These are phyloP conservation scores for Chlamydomonas schloesseri DNA, from an alignment of 139 green algal species.

Conservation along the genomic window DNA sequence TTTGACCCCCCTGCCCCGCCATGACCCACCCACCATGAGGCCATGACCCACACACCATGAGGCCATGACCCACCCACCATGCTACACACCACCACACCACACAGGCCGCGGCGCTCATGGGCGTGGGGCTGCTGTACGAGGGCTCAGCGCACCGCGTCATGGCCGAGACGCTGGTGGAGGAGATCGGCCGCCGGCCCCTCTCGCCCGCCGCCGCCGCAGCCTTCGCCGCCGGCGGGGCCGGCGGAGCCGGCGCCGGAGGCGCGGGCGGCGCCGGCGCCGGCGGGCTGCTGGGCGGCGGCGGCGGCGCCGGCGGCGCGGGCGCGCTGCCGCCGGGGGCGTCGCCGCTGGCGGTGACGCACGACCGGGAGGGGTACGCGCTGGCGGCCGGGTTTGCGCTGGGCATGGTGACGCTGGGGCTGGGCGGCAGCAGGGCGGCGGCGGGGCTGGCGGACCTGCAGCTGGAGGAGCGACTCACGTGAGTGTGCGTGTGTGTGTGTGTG, in stretches of 20 bases:
- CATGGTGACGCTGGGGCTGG: constrained; percentile 87
- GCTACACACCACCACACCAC: neutral
- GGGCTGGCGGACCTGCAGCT: constrained; percentile 87
- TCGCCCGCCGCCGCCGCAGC: constrained; percentile 18
- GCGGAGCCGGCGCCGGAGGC: neutral
- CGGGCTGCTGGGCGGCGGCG: neutral
- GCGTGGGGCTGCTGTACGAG: constrained; percentile 92
- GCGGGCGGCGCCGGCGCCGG: constrained; percentile 16
- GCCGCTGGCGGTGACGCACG: constrained; percentile 57
- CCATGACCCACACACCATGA: too few species aligned
- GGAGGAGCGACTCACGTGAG: constrained; percentile 77
- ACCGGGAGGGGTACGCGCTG: constrained; percentile 93
- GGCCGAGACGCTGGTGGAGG: constrained; percentile 89
- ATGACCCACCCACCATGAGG: too few species aligned
- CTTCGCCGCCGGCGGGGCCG: neutral
- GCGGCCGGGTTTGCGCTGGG: constrained; percentile 92
- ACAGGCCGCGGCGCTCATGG: constrained; percentile 87
- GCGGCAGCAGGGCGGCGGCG: constrained; percentile 55
- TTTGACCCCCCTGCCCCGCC: too few species aligned
- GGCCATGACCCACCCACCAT: too few species aligned
- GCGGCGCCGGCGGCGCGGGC: neutral
- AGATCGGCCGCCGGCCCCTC: constrained; percentile 86
- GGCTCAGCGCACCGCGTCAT: constrained; percentile 89
- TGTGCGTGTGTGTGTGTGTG: too few species aligned
- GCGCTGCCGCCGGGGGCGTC: constrained; percentile 21